Evolutionary conservation across 768 basidiomycete genomes (phyloP), one percentile per base, ranked within the genome.

Genomic region (Hypholoma fasciculare): DNA sequence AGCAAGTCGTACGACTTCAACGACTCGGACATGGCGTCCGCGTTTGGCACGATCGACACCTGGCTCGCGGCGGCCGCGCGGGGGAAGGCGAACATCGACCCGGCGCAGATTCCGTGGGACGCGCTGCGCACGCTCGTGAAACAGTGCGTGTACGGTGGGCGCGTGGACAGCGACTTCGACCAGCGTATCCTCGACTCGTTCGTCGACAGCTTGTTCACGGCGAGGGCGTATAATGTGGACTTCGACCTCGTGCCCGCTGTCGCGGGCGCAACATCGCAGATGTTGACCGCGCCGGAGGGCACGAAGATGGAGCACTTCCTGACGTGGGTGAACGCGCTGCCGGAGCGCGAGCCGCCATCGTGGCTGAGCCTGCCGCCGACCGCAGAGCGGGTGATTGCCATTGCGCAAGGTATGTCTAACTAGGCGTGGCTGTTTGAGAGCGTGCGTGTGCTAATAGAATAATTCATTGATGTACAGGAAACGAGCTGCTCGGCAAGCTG

Each of bases 1-100:
- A 96, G 90, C 71, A 94, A 97, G 75, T 81, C 82, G 0, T 98
- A 98, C 74, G 97, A 98, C 71, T 98, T 98, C 85, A 99, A 99
- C 73, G 96, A 98, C 70, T 97, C 96, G 4, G 97, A 99, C 69
- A 91, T 97, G 84, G 85, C 90, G 14, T 90, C 96, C 11, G 96
- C 96, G 1, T 90, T 94, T 67, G 82, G 82, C 42, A 96, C 93
- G 16, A 97, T 98, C 69, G 96, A 98, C 69, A 80, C 87, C 1
- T 98, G 96, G 94, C 79, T 98, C 51, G 81, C 80, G 51, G 70
- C 82, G 0, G 80, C 90, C 50, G 89, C 96, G 4, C 91, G 93
- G 69, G 96, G 96, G 19, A 83, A 89, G 54, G 82, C 95, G 4
- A 98, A 98, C 68, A 84, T 99, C 56, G 91, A 98, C 69, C 97